A percentile compares a stretch with the other conserved stretches of the same genome.
Evolutionary conservation across 176 grass and related monocot genomes (phyloP).

Genomic region (Thinopyrum elongatum): DNA sequence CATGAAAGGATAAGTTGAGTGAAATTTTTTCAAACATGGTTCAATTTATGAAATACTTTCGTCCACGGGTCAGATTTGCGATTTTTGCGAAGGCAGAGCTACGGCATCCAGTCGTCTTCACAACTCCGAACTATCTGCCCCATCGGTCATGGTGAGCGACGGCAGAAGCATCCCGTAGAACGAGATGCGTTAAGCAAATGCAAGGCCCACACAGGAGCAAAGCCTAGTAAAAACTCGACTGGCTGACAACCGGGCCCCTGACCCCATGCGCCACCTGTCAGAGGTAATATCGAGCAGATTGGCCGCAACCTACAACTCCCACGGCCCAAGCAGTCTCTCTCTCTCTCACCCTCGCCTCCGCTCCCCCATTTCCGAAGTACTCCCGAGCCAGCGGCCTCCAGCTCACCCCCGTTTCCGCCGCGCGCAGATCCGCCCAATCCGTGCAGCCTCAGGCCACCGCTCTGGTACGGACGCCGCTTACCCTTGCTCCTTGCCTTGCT

Average conservation of each 20-base stretch:
- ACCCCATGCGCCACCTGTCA: too few relatives aligned
- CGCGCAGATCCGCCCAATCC: conserved; percentile 38
- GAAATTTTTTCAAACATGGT: too few relatives aligned
- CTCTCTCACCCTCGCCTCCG: neutral
- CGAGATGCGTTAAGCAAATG: neutral
- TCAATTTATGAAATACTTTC: too few relatives aligned
- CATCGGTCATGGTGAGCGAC: neutral
- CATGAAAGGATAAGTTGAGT: too few relatives aligned
- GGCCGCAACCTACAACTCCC: neutral
- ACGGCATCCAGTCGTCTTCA: too few relatives aligned
- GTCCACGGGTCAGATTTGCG: too few relatives aligned
- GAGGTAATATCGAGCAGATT: neutral
- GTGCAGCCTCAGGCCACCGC: neutral
- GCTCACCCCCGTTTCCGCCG: conserved; percentile 16
- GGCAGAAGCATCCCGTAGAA: neutral
- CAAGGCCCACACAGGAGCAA: conserved; percentile 5
- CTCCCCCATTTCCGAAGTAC: neutral
- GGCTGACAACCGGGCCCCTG: too few relatives aligned
- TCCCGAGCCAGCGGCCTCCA: conserved; percentile 25
- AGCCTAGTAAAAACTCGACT: neutral
- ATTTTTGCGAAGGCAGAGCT: too few relatives aligned
- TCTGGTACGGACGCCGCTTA: conserved; percentile 23
- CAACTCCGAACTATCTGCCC: neutral
- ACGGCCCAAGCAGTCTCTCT: neutral
- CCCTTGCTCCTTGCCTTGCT: neutral